phyloP scores from a whole-genome alignment of 106 monocot genomes.

The Apostasia ramifera region DNA sequence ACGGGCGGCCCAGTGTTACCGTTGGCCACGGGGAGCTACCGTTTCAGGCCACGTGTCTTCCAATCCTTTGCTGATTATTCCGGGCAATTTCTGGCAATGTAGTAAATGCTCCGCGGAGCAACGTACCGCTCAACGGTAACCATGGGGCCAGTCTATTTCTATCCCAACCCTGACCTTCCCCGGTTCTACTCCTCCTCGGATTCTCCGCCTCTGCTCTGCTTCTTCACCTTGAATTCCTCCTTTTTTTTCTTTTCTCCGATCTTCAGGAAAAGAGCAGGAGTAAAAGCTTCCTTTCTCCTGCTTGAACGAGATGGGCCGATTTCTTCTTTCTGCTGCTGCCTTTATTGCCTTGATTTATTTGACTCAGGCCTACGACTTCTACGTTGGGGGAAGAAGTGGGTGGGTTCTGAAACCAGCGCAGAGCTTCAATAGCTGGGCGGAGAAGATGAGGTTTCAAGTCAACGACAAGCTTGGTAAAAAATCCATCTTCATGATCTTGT shows the following conservation, averaged over 20 bases:
- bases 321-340: not conserved
- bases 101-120: not conserved
- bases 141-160: not conserved
- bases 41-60: too few species aligned
- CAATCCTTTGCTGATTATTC: too few species aligned
- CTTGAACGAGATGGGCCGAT: not conserved
- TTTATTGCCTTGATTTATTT: not conserved
- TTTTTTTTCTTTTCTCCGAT: not conserved
- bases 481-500: not conserved
- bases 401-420: constrained; percentile 9
- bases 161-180: not conserved
- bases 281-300: too few species aligned
- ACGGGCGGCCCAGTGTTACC: not conserved
- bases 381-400: constrained; percentile 13
- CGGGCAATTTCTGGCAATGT: too few species aligned
- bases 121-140: not conserved
- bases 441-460: constrained; percentile 14
- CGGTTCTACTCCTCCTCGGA: not conserved
- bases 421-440: constrained; percentile 14
- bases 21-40: not conserved
- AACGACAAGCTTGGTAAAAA: constrained; percentile 16
- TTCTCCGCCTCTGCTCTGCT: not conserved
- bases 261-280: too few species aligned
- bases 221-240: not conserved
- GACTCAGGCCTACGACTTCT: constrained; percentile 12